Evolutionary conservation across 2,329 filamentous ascomycete species (phyloP), one percentile per base, ranked within the genome.

Genomic region (Diaporthe longicolla): DNA sequence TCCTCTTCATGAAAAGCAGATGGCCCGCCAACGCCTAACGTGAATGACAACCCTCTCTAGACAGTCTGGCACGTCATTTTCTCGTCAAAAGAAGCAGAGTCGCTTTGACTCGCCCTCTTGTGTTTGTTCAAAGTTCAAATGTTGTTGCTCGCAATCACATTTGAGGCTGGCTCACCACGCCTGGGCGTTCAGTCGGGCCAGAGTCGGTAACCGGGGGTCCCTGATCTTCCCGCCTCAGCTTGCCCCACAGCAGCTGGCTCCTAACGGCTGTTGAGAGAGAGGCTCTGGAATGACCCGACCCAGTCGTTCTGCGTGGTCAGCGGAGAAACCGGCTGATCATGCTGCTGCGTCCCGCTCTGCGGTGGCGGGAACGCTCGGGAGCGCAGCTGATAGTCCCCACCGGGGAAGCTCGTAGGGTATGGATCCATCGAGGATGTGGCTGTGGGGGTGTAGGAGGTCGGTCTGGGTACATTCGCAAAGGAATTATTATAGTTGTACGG

Each of bases 181-280:
- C 29, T 58, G n/a, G 45, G 21, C 17, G 32, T 57, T 43, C n/a
- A 11, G 26, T 48, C 40, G 35, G 40, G 55, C 48, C 52, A 63
- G 63, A n/a, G 29, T 19, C 35, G 45, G 35, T 50, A 26, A n/a
- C 17, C 29, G 19, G 26, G 26, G 15, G 40, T 43, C 7, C n/a
- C 5, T 29, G 11, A 7, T 29, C 45, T 45, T 17, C 29, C 24
- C 21, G 63, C 61, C 13, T 37, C 21, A 40, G 50, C 35, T 15
- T 52, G 65, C 57, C 21, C 57, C 43, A 43, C 21, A 43, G 8
- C 63, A 19, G 45, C 63, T 29, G 55, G 43, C 35, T 59, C 76
- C 84, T 79, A 90, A 75, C 88, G 88, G 77, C 90, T 89, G 79
- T 93, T 93, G 76, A 95, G 87, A 2, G 93, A 95, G 24, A 95